phyloP scores from a whole-genome alignment of 352 stramenopile species.

The Phytophthora capsici region DNA sequence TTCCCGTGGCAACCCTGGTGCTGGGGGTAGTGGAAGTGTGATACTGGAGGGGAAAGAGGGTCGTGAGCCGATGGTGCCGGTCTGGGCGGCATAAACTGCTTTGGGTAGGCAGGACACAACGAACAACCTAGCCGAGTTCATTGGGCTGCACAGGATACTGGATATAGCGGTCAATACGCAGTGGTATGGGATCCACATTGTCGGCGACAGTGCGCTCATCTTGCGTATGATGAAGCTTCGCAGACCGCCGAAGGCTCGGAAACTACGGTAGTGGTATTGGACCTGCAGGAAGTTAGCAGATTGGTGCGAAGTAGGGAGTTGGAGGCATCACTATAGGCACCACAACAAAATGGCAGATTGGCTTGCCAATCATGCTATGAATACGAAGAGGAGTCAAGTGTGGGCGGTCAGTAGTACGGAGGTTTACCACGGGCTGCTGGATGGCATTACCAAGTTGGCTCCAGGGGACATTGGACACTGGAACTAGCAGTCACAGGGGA shows the following conservation, averaged over 20 bases:
- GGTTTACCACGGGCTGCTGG: too few relatives aligned
- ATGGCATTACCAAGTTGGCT: too few relatives aligned
- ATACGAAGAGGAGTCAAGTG: too few relatives aligned
- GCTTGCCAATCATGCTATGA: too few relatives aligned
- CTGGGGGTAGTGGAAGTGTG: conserved; percentile 1
- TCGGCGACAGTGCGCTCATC: conserved; percentile 16
- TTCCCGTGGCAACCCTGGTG: neutral
- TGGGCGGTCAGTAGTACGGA: too few relatives aligned
- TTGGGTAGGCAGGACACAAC: neutral
- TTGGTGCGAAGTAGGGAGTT: neutral
- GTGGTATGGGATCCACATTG: neutral
- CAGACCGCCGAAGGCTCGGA: neutral
- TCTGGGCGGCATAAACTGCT: neutral
- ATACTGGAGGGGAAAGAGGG: neutral
- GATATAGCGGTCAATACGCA: neutral
- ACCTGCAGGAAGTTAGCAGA: neutral
- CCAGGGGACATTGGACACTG: too few relatives aligned
- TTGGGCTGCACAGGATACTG: conserved; percentile 1
- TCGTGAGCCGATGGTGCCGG: neutral
- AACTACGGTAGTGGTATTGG: conserved; percentile 3
- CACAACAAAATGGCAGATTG: conserved; percentile 9
- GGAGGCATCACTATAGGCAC: neutral
- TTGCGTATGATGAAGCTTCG: conserved; percentile 32
- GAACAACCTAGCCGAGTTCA: conserved; percentile 12
- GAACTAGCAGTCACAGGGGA: too few relatives aligned